Conservation (phyloP, 805 yeast genomes). For the Cyberlindnera euphorbiiphila region DNA sequence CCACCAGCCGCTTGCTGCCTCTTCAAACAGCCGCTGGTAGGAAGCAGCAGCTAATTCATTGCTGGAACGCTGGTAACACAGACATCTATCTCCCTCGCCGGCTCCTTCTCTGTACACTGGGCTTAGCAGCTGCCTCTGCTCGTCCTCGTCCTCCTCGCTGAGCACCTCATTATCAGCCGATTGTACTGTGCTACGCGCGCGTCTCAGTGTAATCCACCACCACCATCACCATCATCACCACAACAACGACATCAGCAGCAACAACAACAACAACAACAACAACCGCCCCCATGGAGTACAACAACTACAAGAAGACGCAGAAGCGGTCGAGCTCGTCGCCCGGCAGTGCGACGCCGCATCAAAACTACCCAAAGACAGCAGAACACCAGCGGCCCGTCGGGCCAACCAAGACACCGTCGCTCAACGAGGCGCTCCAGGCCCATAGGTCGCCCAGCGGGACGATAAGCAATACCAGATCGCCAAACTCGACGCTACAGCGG, state of each 20-base stretch:
- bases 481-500: slow-evolving; percentile 19
- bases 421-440: slow-evolving; percentile 8
- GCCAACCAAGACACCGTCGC: slow-evolving; percentile 4
- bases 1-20: neutral
- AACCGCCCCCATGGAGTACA: slow-evolving; percentile 9
- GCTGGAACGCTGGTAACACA: too few relatives aligned
- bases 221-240: too few relatives aligned
- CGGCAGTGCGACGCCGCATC: slow-evolving; percentile 2
- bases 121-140: too few relatives aligned
- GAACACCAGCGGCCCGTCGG: slow-evolving; percentile 11
- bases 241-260: too few relatives aligned
- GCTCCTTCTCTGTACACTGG: too few relatives aligned
- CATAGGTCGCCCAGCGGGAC: slow-evolving; percentile 24
- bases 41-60: too few relatives aligned
- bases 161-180: too few relatives aligned
- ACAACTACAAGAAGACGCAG: slow-evolving; percentile 17
- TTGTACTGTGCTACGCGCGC: too few relatives aligned
- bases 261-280: too few relatives aligned
- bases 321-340: slow-evolving; percentile 21
- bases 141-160: too few relatives aligned
- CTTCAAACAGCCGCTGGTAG: neutral
- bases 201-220: neutral
- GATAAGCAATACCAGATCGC: slow-evolving; percentile 17
- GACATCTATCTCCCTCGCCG: too few relatives aligned
- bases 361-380: slow-evolving; percentile 1